Base-by-base conservation (phyloP, 2,329 filamentous ascomycete species). In the Exophiala sideris region DNA sequence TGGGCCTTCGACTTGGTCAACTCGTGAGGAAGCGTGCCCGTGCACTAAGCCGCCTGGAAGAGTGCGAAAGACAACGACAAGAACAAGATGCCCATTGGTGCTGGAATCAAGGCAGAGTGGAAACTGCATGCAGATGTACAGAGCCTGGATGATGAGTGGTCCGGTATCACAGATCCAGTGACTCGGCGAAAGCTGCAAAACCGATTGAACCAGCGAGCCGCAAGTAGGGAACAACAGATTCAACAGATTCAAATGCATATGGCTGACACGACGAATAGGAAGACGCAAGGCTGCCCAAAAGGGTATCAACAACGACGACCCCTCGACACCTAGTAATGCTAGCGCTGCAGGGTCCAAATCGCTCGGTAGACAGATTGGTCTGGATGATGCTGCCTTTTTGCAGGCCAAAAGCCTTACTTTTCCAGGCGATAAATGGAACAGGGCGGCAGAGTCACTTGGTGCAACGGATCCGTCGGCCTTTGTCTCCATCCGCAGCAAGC, bases 141-240 rank as follows among this genome's bases (percentile, higher is more conserved):
- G 12, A 47, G 50, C 3, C 20, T 61, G 3, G 67, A 75, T 56
- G 75, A 78, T 48, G 70, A 77, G 64, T 78, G 76, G 74, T 76
- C 73, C 35, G 76, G 75, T 3, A 70, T 66, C 20, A 75, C 60
- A 12, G 70, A 77, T 67, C 68, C 71, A 2, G 70, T 68, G 57
- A 67, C 67, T 56, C 70, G 76, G 20, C 68, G 75, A 57, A 62
- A 69, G 52, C 68, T 67, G 56, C 76, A 77, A 65, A 77, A 70
- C 54, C 70, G 75, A 65, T 69, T 76, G 20, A 76, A 76, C 47
- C 72, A 70, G 61, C 73, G 75, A 54, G 74, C 73, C 11, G 53
- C 55, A 35, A 49, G 58, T 60, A 54, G 6, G 6, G 24, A 29
- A 4, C 24, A 29, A 29, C 24, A 5, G 24, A 29, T 29, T 29